phyloP scores from a whole-genome alignment of 164 flowering plant species.

The Hamamelis virginiana region DNA sequence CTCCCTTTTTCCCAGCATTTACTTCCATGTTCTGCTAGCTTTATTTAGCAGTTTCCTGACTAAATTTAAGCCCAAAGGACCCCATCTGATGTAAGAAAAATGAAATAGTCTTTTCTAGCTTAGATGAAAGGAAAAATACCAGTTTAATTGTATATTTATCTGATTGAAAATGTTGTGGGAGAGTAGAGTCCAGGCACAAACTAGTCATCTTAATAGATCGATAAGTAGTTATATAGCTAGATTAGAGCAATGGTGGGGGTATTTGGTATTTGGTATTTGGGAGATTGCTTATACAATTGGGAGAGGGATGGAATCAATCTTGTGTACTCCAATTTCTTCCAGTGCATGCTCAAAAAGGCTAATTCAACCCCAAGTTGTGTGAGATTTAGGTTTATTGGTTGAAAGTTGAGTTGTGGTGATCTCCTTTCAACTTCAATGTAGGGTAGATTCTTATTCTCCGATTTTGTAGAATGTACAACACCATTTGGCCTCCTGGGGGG shows the following conservation, averaged over 20 bases:
- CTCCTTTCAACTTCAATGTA: background rate
- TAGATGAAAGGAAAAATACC: too few relatives aligned
- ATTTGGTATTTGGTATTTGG: background rate
- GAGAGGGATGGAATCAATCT: background rate
- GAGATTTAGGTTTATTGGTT: background rate
- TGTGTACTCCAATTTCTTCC: background rate
- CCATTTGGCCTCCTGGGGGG: background rate
- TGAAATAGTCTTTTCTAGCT: background rate
- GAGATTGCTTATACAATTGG: background rate
- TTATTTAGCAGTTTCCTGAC: background rate
- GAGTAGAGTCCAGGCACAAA: too few relatives aligned
- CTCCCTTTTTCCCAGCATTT: too few relatives aligned
- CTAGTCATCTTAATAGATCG: background rate
- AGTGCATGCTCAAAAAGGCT: background rate
- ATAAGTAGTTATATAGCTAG: background rate
- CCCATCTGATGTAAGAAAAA: background rate
- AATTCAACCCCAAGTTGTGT: too few relatives aligned
- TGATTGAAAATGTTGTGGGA: too few relatives aligned
- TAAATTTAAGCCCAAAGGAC: background rate
- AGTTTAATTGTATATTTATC: too few relatives aligned
- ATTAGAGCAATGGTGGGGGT: background rate
- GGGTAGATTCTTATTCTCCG: background rate
- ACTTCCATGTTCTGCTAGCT: background rate
- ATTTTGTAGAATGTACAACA: background rate
- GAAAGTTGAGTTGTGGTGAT: background rate